phyloP scores from a whole-genome alignment of 176 grass and related monocot species.

The Chrysopogon serrulatus region DNA sequence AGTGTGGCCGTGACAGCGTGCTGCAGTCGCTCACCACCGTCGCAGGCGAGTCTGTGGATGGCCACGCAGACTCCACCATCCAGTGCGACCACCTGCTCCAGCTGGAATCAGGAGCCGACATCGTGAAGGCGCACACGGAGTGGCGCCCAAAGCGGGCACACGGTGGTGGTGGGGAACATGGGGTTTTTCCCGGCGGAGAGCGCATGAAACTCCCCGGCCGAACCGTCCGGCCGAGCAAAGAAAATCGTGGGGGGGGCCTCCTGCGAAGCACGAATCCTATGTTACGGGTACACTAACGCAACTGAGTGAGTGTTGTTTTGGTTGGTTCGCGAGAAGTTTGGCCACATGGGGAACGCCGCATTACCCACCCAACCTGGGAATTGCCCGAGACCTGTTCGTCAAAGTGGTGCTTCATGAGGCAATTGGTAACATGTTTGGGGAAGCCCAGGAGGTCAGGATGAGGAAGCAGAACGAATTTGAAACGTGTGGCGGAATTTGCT shows the following conservation, averaged over 20 bases:
- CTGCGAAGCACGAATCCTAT: constrained; percentile 20
- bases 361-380: constrained; percentile 4
- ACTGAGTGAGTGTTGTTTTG: not conserved
- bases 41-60: constrained; percentile 16
- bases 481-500: not conserved
- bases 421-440: not conserved
- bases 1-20: constrained; percentile 79
- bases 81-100: constrained; percentile 86
- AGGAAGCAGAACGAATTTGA: not conserved
- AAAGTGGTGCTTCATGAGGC: too few relatives aligned
- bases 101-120: constrained; percentile 74
- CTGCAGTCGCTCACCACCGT: constrained; percentile 81
- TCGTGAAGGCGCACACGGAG: constrained; percentile 75
- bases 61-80: constrained; percentile 28
- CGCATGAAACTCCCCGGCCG: constrained; percentile 30
- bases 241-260: not conserved
- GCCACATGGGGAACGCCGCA: not conserved
- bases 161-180: constrained; percentile 29
- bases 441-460: not conserved
- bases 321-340: constrained; percentile 4
- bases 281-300: constrained; percentile 39
- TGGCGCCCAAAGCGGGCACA: constrained; percentile 74
- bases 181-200: constrained; percentile 36
- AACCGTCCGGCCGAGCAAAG: constrained; percentile 3
- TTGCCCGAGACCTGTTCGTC: not conserved